Percentiles rank a stretch among this genome's conserved stretches.
These are phyloP conservation scores for Filosporella fistucella DNA, from an alignment of 495 filamentous ascomycete species.

Conservation along the genomic window DNA sequence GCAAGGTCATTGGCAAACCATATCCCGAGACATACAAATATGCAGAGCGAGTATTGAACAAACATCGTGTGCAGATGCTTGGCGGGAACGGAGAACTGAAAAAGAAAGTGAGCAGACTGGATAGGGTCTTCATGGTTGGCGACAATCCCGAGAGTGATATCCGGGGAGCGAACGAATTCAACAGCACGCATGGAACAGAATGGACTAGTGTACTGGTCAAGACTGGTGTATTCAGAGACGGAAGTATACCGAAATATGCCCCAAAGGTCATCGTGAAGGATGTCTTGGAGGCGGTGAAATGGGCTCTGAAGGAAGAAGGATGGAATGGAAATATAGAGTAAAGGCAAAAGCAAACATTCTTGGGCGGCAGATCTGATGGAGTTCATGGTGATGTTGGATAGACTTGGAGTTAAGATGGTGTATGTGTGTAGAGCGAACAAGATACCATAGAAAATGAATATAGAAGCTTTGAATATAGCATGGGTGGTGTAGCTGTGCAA, in stretches of 20 bases:
- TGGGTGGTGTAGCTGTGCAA: too few species aligned
- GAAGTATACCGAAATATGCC: conserved; percentile 23
- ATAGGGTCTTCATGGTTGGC: conserved; percentile 90
- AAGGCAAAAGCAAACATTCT: not conserved
- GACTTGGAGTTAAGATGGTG: too few species aligned
- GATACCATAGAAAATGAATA: too few species aligned
- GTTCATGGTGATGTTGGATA: too few species aligned
- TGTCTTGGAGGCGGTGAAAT: conserved; percentile 34
- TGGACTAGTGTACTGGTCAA: conserved; percentile 81
- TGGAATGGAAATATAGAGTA: not conserved
- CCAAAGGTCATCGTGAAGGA: conserved; percentile 26
- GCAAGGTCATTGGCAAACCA: conserved; percentile 82
- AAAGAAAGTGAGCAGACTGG: conserved; percentile 32
- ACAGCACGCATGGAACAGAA: conserved; percentile 56
- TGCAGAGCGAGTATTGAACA: conserved; percentile 67
- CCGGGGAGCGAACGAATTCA: conserved; percentile 75
- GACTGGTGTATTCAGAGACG: conserved; percentile 70
- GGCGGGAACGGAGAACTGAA: conserved; percentile 21
- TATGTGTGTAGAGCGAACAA: too few species aligned
- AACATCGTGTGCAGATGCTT: conserved; percentile 48
- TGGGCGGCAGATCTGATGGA: not conserved
- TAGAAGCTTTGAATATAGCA: too few species aligned
- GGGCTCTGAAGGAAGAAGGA: conserved; percentile 27
- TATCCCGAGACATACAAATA: conserved; percentile 70
- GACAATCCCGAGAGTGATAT: conserved; percentile 96